Evolutionary conservation across 768 basidiomycete species (phyloP).

Genomic region (Agrocybe praecox): DNA sequence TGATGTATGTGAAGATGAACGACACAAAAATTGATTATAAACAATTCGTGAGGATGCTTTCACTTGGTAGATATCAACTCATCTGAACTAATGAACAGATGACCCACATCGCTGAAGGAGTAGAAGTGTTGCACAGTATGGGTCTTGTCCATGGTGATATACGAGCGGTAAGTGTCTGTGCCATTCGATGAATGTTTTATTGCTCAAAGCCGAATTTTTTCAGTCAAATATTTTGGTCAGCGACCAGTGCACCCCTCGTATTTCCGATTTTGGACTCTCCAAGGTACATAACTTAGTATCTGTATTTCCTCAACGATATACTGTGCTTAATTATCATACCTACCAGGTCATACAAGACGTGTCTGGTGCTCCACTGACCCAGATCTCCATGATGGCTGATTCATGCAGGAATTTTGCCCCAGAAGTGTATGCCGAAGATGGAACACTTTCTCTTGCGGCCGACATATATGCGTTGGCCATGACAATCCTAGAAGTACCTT

Average conservation of each 20-base stretch:
- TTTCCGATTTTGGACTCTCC: slow-evolving; percentile 62
- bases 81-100: slow-evolving; percentile 32
- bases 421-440: slow-evolving; percentile 53
- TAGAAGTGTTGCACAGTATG: slow-evolving; percentile 53
- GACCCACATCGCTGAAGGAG: slow-evolving; percentile 44
- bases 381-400: slow-evolving; percentile 47
- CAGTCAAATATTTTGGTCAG: slow-evolving; percentile 55
- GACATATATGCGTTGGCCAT: slow-evolving; percentile 61
- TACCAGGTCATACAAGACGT: slow-evolving; percentile 57
- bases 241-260: slow-evolving; percentile 43
- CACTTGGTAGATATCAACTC: background rate
- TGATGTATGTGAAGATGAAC: slow-evolving; percentile 45
- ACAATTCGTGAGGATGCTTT: slow-evolving; percentile 34
- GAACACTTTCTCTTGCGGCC: slow-evolving; percentile 45
- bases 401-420: slow-evolving; percentile 59
- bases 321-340: background rate
- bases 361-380: slow-evolving; percentile 58
- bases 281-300: slow-evolving; percentile 31
- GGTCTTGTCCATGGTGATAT: slow-evolving; percentile 58
- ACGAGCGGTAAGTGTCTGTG: slow-evolving; percentile 41
- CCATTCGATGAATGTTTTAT: background rate
- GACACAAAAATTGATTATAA: slow-evolving; percentile 42
- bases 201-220: too few species aligned
- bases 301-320: background rate
- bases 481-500: slow-evolving; percentile 53